Base-by-base conservation (phyloP, 148 eudicot species). In the Arctostaphylos glauca region DNA sequence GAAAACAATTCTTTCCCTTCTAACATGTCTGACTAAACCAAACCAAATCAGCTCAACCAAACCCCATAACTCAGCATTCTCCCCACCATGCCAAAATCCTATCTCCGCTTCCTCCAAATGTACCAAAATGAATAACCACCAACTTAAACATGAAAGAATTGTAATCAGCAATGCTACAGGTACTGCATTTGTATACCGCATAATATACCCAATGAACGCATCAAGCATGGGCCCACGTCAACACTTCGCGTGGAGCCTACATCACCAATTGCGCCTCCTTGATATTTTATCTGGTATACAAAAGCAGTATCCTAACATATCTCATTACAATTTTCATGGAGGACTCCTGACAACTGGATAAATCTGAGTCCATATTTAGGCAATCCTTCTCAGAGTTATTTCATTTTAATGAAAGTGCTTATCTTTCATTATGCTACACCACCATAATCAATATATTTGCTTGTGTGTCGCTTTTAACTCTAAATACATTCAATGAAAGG, bases 281-380 rank as follows among this genome's bases (percentile, higher is more conserved):
- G 71, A 43, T 66, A 66, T 43, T 66, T 66, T 66, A 66, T 66
- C 71, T 43, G 44, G 71, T 66, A 66, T 66, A 66, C 71, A 66
- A 66, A 66, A 66, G 38, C 44, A 66, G 71, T 66, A 66, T 43
- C 71, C 44, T 31, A 66, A 66, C 71, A 66, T 66, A 9, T 31
- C 71, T 66, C 71, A 25, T 66, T 3, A 66, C 71, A 66, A 31
- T 66, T 16, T 25, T 4, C 16, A 66, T 15, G 16, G 43, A 21
- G 23, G 70, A 64, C 14, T 9, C 70, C 41, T 64, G 70, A 25
- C 14, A n/a, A 64, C 14, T 9, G 1, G 10, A 64, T 38, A 23
- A 64, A 64, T 64, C 41, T 23, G 31, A 64, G 41, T 23, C 70
- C 70, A 3, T 25, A 66, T 66, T 3, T 13, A 15, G 23, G 6